Percentiles rank a stretch among this genome's conserved stretches.
Conservation (phyloP, 345 rosid species). For the Melaleuca alternifolia region DNA sequence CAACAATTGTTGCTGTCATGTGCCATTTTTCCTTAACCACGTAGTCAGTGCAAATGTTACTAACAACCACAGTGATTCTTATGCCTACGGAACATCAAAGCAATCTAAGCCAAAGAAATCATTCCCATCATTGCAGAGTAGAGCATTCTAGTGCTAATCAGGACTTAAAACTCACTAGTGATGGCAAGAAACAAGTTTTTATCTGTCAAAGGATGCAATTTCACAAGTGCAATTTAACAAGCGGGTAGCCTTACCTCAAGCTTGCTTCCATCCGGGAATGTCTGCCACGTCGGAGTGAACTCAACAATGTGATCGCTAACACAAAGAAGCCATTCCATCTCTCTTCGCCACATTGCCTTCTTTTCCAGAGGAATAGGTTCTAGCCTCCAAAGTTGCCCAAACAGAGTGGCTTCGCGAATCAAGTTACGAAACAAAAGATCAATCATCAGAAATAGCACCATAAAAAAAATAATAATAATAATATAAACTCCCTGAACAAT, state of each 20-base stretch:
- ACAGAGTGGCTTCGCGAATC: slow-evolving; percentile 51
- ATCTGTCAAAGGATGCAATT: not conserved
- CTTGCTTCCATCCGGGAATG: slow-evolving; percentile 90
- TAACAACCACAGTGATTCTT: not conserved
- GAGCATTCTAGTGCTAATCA: not conserved
- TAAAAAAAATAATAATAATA: not conserved
- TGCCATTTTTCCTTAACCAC: not conserved
- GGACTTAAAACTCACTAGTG: not conserved
- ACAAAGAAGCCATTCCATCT: slow-evolving; percentile 92
- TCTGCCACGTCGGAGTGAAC: slow-evolving; percentile 91
- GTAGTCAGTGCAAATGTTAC: not conserved
- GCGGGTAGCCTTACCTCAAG: slow-evolving; percentile 56
- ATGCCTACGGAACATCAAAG: not conserved
- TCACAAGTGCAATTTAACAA: not conserved
- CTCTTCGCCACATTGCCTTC: slow-evolving; percentile 96
- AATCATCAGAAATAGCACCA: not conserved
- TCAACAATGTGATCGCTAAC: slow-evolving; percentile 96
- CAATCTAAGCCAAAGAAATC: not conserved
- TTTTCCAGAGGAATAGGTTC: slow-evolving; percentile 74
- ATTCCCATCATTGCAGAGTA: not conserved
- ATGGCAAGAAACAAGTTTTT: not conserved
- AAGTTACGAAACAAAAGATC: not conserved
- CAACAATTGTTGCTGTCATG: not conserved
- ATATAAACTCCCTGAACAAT: too few species aligned
- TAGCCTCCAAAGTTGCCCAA: slow-evolving; percentile 96